Evolutionary conservation across 495 filamentous ascomycete species (phyloP).

Genomic region (Neurospora discreta): DNA sequence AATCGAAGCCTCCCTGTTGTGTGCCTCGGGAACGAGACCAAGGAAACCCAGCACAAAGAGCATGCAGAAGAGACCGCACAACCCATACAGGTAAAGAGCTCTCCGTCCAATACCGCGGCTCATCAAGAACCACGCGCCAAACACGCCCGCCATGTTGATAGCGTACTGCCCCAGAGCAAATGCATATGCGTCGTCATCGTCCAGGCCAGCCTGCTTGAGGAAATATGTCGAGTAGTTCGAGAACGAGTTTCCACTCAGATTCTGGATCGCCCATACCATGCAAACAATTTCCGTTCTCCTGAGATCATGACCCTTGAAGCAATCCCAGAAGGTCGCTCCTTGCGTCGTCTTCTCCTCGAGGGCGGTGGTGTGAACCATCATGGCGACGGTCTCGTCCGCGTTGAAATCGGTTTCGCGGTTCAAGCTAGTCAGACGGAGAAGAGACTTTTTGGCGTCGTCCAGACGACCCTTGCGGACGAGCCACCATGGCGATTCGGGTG

Average conservation of each 20-base stretch:
- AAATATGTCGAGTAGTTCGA: slow-evolving; percentile 75
- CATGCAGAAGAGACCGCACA: slow-evolving; percentile 53
- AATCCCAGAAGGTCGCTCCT: slow-evolving; percentile 61
- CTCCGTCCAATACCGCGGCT: slow-evolving; percentile 56
- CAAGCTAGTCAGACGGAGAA: slow-evolving; percentile 54
- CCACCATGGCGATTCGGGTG: slow-evolving; percentile 78
- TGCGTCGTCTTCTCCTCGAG: slow-evolving; percentile 59
- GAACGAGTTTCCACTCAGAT: slow-evolving; percentile 67
- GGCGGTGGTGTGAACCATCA: slow-evolving; percentile 77
- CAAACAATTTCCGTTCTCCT: slow-evolving; percentile 69
- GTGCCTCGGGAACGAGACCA: slow-evolving; percentile 46
- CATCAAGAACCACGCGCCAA: slow-evolving; percentile 68
- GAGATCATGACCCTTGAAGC: slow-evolving; percentile 63
- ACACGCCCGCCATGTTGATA: slow-evolving; percentile 63
- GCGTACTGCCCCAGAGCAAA: slow-evolving; percentile 67
- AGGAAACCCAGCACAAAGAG: slow-evolving; percentile 66
- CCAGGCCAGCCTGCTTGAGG: slow-evolving; percentile 59
- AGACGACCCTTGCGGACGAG: slow-evolving; percentile 59
- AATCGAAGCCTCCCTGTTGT: slow-evolving; percentile 44
- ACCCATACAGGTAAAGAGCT: slow-evolving; percentile 57
- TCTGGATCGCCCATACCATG: slow-evolving; percentile 79
- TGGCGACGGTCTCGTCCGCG: slow-evolving; percentile 63
- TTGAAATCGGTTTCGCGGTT: slow-evolving; percentile 52
- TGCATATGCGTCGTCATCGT: slow-evolving; percentile 45
- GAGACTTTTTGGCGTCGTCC: slow-evolving; percentile 55